Percentiles rank a stretch among this genome's conserved stretches.
Conservation (phyloP, 768 basidiomycete genomes). For the Leccinum variicolor region DNA sequence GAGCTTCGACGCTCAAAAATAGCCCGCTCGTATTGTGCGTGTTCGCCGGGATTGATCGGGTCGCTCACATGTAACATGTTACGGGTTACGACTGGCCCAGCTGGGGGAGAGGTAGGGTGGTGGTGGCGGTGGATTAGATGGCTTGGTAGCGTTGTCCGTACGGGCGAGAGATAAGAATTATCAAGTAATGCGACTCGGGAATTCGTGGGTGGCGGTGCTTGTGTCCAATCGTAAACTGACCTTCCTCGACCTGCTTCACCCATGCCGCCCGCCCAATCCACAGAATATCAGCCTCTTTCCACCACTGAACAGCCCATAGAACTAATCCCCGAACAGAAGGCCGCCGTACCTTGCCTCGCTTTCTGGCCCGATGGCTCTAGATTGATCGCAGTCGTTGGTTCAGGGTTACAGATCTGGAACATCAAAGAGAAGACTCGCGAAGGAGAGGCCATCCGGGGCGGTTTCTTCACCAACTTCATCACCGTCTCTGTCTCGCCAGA, state of each 20-base stretch:
- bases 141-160: neutral
- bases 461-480: constrained; percentile 27
- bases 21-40: neutral
- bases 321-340: constrained; percentile 18
- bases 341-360: constrained; percentile 16
- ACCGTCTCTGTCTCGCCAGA: constrained; percentile 23
- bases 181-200: constrained; percentile 12
- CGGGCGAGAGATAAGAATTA: neutral
- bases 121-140: neutral
- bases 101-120: neutral
- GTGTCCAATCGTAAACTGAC: neutral
- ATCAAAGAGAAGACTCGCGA: constrained; percentile 18
- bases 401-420: constrained; percentile 26
- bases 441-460: constrained; percentile 20
- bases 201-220: constrained; percentile 13
- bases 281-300: neutral
- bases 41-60: neutral
- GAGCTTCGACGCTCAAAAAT: neutral
- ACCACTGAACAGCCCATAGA: constrained; percentile 9
- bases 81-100: neutral
- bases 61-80: neutral
- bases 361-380: constrained; percentile 26
- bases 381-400: constrained; percentile 24
- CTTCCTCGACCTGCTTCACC: constrained; percentile 8
- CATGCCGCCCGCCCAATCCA: constrained; percentile 10